Evolutionary conservation across 805 yeast genomes (phyloP), one percentile per base, ranked within the genome.

Genomic region (Wickerhamiella brachini): DNA sequence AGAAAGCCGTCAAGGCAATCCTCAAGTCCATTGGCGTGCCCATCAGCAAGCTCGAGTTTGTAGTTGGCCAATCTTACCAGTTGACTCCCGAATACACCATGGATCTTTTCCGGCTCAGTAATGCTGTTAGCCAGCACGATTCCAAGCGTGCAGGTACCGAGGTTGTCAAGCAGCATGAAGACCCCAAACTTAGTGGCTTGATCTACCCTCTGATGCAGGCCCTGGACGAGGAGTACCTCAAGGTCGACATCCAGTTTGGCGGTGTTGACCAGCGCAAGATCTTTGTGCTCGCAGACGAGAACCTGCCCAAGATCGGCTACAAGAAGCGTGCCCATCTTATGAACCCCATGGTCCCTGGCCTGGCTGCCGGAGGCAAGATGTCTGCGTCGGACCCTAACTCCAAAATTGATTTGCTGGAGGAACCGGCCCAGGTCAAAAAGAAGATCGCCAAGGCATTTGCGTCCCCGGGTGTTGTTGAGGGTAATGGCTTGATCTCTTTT

Each of bases 131-230:
- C 22, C 96, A 86, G 70, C 89, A 90, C 65, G 97, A 89, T 65
- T 96, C 97, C 54, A 86, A 86, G 72, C 81, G 98, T 68, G 99
- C 99, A 1, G 99, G 99, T 67, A 97, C 99, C 10, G 99, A 93
- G 69, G 99, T 93, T 51, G 99, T 93, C 56, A 93, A 93, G 67
- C 98, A 93, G 72, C 97, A 89, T 46, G 80, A 86, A 38, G 89
- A 89, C 68, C 98, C 99, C 41, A 76, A 88, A 58, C 77, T 93
- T 53, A 80, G 90, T 42, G 98, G 98, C 8, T 78, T 93, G 66
- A 87, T 93, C 59, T 93, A 93, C 70, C 99, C 99, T 51, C 77
- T 94, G 65, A 93, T 93, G 99, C 99, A 93, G 72, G 97, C 97
- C 6, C 75, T 93, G 53, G 99, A 93, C 68, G 99, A 93, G 69